Base-by-base conservation (phyloP, 2,329 filamentous ascomycete genomes). In the Beauveria australis region DNA sequence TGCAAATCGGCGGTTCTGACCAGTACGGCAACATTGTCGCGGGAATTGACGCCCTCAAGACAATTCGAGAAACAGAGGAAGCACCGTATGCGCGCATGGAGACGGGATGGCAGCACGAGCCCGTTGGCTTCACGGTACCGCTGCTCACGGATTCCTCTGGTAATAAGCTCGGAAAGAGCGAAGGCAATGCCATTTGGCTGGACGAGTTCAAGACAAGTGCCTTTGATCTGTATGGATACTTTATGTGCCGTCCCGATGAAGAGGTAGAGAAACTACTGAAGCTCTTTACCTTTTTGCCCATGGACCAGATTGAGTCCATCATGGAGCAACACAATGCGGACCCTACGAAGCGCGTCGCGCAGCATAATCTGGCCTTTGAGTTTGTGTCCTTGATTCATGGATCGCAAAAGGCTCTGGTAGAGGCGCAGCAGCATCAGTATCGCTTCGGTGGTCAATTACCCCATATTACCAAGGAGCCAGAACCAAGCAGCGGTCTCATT, bases 1-100 rank as follows among this genome's bases (percentile, higher is more conserved):
- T 97, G 71, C 92, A 99, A 75, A 90, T 99, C 57, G 94, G 94
- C 61, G 94, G 94, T 44, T 92, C 92, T 7, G 94, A 99, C 71
- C 94, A 99, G 75, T 97, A 88, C 71, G 94, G 94, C 64, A 99
- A 99, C 74, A 97, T 99, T 65, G 83, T 95, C 30, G 87, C 92
- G 14, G 94, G 94, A 53, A 88, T 94, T 69, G 91, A 97, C 63
- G 84, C 89, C 3, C 83, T 97, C 67, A 93, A 92, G 72, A 80
- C 87, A 59, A 86, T 93, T 48, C 82, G 87, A 59, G 81, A 81
- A 47, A 76, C 74, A 53, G 80, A 87, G 62, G 77, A 81, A 40
- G 71, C 82, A 52, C 77, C 77, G 1, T 61, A 67, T 4, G 47
- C 66, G 40, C 72, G 65, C 65, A 71, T 81, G 53, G 76, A 78